Base-by-base conservation (phyloP, 2,329 filamentous ascomycete genomes). In the Nectriaceae sp. region DNA sequence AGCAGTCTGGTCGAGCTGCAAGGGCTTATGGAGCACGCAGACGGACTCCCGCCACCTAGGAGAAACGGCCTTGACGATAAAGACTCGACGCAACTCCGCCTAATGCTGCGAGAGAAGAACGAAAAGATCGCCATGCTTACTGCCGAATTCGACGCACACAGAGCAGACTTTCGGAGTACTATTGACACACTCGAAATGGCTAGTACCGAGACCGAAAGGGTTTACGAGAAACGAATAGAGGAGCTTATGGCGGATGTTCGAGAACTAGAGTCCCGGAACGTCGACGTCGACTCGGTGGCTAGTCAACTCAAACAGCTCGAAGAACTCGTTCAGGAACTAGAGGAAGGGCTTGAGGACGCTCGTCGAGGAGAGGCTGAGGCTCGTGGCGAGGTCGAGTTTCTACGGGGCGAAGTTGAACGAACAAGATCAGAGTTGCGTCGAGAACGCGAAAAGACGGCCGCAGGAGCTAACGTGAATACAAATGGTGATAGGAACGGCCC, bases 181-280 rank as follows among this genome's bases (percentile, higher is more conserved):
- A 94, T 99, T 53, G 94, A 99, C 71, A 96, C 93, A 0, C 77
- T 99, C 42, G 94, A 99, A 69, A 83, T 97, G 74, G 95, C 94
- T 3, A 96, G 91, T 65, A 89, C 91, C 0, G 94, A 99, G 73
- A 99, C 94, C 0, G 89, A 97, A 70, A 82, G 93, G 21, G 93
- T 99, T 13, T 99, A 99, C 66, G 94, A 99, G 67, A 88, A 90
- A 69, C 89, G 90, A 71, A 89, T 97, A 52, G 88, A 92, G 61
- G 89, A 91, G 62, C 72, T 99, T 35, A 82, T 94, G 71, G 82
- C 86, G 50, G 92, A 97, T 62, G 79, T 96, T 21, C 83, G 87
- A 44, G 91, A 96, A 49, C 75, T 94, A 3, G 88, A 93, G 57
- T 88, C 91, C 37, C 82, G 89, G 38, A 88, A 87, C 35, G 85